phyloP scores from a whole-genome alignment of 2,329 filamentous ascomycete species.

The Rutstroemia sp. region DNA sequence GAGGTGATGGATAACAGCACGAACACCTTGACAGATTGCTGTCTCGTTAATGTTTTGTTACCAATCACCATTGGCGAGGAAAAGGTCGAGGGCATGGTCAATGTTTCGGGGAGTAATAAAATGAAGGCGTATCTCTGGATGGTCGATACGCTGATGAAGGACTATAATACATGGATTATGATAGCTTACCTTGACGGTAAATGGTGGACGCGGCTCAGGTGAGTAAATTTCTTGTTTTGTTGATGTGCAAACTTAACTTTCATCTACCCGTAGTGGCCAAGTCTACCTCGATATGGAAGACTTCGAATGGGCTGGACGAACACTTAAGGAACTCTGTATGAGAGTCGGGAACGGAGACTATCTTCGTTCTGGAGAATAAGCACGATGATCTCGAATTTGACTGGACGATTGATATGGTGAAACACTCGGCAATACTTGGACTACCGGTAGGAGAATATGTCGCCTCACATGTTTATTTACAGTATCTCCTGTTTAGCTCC shows the following conservation, averaged over 20 bases:
- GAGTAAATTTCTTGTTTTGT: not conserved
- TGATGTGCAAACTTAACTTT: not conserved
- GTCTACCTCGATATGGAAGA: conserved; percentile 76
- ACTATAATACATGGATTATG: conserved; percentile 67
- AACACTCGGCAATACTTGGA: not conserved
- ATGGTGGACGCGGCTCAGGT: conserved; percentile 58
- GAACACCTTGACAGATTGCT: conserved; percentile 56
- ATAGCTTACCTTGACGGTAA: conserved; percentile 52
- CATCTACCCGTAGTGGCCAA: conserved; percentile 53
- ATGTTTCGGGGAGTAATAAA: conserved; percentile 31
- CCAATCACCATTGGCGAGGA: conserved; percentile 43
- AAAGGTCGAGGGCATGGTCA: conserved; percentile 19
- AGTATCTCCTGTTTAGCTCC: no score
- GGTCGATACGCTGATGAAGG: conserved; percentile 41
- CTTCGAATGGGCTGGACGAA: conserved; percentile 59
- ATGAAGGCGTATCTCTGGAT: conserved; percentile 51
- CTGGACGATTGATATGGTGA: not conserved
- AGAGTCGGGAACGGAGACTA: conserved; percentile 37
- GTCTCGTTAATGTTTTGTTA: conserved; percentile 65
- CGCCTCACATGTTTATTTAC: no score
- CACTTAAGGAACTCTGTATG: conserved; percentile 40
- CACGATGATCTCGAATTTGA: not conserved
- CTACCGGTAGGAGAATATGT: not conserved
- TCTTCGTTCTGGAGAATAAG: conserved; percentile 4
- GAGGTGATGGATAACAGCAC: conserved; percentile 61